Base-by-base conservation (phyloP, 1,284 basidiomycete species). In the Earliella scabrosa region DNA sequence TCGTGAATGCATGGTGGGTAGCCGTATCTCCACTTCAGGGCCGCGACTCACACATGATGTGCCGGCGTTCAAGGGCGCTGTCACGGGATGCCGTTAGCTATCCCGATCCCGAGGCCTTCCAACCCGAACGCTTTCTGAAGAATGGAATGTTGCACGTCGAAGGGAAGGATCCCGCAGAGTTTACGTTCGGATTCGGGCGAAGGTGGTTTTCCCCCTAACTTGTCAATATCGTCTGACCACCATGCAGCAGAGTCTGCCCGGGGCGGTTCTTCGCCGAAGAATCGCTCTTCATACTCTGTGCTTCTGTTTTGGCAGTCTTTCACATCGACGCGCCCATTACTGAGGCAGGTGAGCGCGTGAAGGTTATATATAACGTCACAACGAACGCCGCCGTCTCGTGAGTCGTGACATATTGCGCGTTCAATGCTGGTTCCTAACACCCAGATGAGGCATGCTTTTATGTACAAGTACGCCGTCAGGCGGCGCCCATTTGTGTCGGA, bases 41-140 rank as follows among this genome's bases (percentile, higher is more conserved):
- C 26, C 21, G 6, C 29, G 29, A 31, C 6, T 31, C 29, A 7
- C 29, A 31, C 29, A 31, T 13, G n/a, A 31, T n/a, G 7, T 24
- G 3, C n/a, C 31, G 2, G 35, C 35, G 8, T 14, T 24, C 18
- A 41, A 66, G 65, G 59, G 48, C 45, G 5, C 29, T 65, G 13
- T 53, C 57, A 13, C 49, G 55, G 35, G 59, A 66, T 18, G 43
- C 49, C 2, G 29, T 41, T 2, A 43, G 48, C 11, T 65, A 66
- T 27, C 45, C 58, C 7, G 46, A 65, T 13, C 62, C 63, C 0
- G 52, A 60, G 21, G 27, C 0, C 6, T 66, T 65, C 49, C 46
- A 44, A 13, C 64, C 65, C 4, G 58, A 60, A 20, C 56, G 63
- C n/a, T 65, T 61, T 32, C 34, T 58, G 14, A 60, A 54, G 48